Evolutionary conservation across 2,329 filamentous ascomycete species (phyloP).

Genomic region (Alternaria sp.): DNA sequence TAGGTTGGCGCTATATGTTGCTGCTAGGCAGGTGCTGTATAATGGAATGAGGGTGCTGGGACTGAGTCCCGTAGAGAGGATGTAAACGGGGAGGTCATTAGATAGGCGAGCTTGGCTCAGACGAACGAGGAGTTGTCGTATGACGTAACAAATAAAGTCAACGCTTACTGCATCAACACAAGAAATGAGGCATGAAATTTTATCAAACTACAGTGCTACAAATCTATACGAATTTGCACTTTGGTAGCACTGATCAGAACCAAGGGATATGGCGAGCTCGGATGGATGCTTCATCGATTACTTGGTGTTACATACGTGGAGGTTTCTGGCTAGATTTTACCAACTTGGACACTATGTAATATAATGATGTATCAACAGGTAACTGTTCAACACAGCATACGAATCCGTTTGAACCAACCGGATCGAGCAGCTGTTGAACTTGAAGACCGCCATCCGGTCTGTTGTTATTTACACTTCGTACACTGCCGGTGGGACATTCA

Average conservation of each 20-base stretch:
- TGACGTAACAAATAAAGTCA: not conserved
- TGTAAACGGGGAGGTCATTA: slow-evolving; percentile 16
- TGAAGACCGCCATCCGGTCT: not conserved
- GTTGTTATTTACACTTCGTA: not conserved
- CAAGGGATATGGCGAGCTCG: not conserved
- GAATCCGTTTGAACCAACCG: not conserved
- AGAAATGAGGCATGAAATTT: slow-evolving; percentile 1
- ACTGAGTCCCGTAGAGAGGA: slow-evolving; percentile 76
- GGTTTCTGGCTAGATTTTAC: not conserved
- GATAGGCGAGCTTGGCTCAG: not conserved
- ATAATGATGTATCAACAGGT: not conserved
- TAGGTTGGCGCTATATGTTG: slow-evolving; percentile 73
- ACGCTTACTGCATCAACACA: not conserved
- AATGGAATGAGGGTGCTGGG: slow-evolving; percentile 87
- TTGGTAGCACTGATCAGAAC: no score
- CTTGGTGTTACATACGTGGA: slow-evolving; percentile 5
- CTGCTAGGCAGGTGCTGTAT: slow-evolving; percentile 75
- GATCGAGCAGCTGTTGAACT: not conserved
- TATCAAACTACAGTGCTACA: not conserved
- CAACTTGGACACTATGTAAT: not conserved
- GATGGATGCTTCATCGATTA: not conserved
- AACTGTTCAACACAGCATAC: not conserved
- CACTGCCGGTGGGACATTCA: not conserved
- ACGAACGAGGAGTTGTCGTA: not conserved
- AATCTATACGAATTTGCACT: not conserved